These are phyloP conservation scores for Apiotrichum gamsii DNA, from an alignment of 1,284 basidiomycete species.

Conservation along the genomic window DNA sequence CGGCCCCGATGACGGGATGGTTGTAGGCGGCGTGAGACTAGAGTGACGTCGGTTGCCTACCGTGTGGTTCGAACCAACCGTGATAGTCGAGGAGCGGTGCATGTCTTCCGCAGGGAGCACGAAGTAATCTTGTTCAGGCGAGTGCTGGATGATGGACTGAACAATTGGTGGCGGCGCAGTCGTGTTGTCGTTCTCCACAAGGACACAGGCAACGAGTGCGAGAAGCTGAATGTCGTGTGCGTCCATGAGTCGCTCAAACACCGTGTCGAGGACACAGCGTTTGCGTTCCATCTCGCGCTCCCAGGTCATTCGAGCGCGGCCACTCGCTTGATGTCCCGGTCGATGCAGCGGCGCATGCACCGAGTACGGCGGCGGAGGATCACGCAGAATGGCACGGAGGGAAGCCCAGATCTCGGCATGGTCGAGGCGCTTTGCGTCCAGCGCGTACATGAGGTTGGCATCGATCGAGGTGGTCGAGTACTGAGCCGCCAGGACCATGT, in stretches of 20 bases:
- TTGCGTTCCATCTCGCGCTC: slow-evolving; percentile 37
- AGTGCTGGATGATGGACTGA: slow-evolving; percentile 20
- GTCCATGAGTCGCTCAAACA: slow-evolving; percentile 58
- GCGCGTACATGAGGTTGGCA: slow-evolving; percentile 58
- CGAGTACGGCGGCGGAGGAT: slow-evolving; percentile 36
- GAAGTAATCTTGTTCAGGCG: slow-evolving; percentile 43
- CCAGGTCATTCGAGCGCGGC: slow-evolving; percentile 27
- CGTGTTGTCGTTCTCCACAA: slow-evolving; percentile 49
- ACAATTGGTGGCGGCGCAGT: slow-evolving; percentile 21
- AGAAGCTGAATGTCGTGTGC: slow-evolving; percentile 73
- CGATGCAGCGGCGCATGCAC: slow-evolving; percentile 15
- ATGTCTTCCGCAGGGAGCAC: slow-evolving; percentile 20
- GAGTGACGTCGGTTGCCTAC: neutral
- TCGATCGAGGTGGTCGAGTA: slow-evolving; percentile 54
- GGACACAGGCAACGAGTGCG: slow-evolving; percentile 64
- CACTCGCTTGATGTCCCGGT: slow-evolving; percentile 1
- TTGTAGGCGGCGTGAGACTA: slow-evolving; percentile 3
- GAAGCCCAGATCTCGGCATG: slow-evolving; percentile 68
- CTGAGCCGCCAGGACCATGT: slow-evolving; percentile 57
- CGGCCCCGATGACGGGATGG: slow-evolving; percentile 1
- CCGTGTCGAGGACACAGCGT: slow-evolving; percentile 33
- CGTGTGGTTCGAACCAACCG: neutral
- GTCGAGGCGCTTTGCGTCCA: slow-evolving; percentile 57
- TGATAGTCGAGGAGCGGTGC: neutral
- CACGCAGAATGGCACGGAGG: slow-evolving; percentile 52